Evolutionary conservation across 2,329 filamentous ascomycete genomes (phyloP), one percentile per base, ranked within the genome.

Genomic region (Fusarium acutatum): DNA sequence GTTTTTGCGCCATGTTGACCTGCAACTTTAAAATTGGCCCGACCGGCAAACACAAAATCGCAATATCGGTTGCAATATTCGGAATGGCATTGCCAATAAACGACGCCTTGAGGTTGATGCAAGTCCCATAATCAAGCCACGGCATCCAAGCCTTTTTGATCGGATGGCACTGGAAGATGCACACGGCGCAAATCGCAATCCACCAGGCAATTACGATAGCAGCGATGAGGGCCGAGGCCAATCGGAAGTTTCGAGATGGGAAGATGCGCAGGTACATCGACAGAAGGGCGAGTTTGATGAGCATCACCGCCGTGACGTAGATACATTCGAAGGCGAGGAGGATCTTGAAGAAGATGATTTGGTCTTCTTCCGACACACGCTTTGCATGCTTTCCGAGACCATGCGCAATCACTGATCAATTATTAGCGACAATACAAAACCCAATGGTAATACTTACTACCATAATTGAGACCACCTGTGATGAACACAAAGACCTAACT

Each of bases 231-330:
- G 32, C 28, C 1, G 71, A 70, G 6, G 50, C 20, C 10, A 71
- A 11, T 18, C 43, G 60, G 43, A 73, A 73, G 13, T 50, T 30
- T 14, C 66, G 71, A 7, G 62, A 67, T 2, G 71, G 38, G 4
- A 73, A 73, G 18, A 73, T 64, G 30, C 71, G 71, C 10, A 73
- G 18, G 46, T 73, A 73, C 71, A 74, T 73, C 0, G 50, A 32
- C 7, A 73, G 6, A 1, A 73, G 38, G 15, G 71, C 71, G 4
- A 73, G 62, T 38, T 73, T 73, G 15, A 73, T 54, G 17, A 73
- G 32, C 71, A 74, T 64, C 1, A 73, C 71, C 1, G 71, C 50
- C 0, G 67, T 74, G 26, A 71, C 67, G 15, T 73, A 73, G 4
- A 73, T 64, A 41, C 41, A 56, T 60, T 73, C 71, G 28, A 73